Evolutionary conservation across 148 eudicot species (phyloP), one percentile per base, ranked within the genome.

Genomic region (Amaranthus hypochondriacus): DNA sequence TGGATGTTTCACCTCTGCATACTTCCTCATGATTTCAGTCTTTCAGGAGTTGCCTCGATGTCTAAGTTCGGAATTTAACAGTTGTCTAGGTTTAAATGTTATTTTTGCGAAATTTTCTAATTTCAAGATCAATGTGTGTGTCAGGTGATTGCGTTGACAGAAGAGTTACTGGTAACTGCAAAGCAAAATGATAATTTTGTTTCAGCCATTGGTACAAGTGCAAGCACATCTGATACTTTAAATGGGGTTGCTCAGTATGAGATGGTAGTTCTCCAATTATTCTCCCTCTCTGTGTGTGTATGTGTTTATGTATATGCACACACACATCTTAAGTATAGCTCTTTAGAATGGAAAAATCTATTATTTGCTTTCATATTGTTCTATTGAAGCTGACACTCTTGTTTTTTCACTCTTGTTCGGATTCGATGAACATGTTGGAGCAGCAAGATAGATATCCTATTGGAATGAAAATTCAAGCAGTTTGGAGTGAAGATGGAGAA

Each of bases 401-500:
- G 4, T 51, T 9, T 68, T 73, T 77, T 73, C 10, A 42, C 62
- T 14, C 15, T 75, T 62, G 70, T 71, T 77, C 87, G 97, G 84
- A 86, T 44, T 72, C 77, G 77, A 68, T 21, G 44, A 51, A 67
- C 70, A 9, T 66, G 54, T 63, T 74, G 67, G 86, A 81, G 79
- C 72, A 82, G 78, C 84, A 89, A 52, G 85, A 88, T 71, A 92
- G 78, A 67, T 78, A 84, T 75, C 90, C 92, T 46, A 76, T 95
- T 73, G 97, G 94, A 28, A 85, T 88, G 18, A 92, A 92, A 83
- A 88, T 95, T 83, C 99, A 89, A 82, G 97, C 97, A 55, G 97
- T 95, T 75, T 95, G 85, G 86, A 95, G 99, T 81, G 96, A 90
- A 79, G 99, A 95, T 75, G 99, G 99, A 71, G 99, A 95, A 78